Evolutionary conservation across 2,329 filamentous ascomycete species (phyloP).

Genomic region (Didymella pomorum): DNA sequence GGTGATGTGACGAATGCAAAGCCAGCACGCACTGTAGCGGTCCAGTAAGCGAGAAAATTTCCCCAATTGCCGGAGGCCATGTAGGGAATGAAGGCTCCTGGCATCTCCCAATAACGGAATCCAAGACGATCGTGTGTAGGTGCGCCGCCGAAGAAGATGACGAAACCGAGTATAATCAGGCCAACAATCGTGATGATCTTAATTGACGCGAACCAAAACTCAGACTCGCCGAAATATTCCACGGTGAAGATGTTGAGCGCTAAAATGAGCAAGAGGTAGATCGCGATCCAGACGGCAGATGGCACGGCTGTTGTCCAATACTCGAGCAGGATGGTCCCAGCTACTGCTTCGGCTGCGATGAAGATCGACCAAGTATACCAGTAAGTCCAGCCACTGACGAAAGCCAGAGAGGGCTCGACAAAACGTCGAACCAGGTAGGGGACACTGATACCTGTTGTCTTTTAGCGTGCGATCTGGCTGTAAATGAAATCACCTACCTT

Average conservation of each 20-base stretch:
- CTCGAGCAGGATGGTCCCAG: neutral
- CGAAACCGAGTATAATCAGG: neutral
- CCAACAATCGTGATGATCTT: neutral
- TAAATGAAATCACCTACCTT: too few relatives aligned
- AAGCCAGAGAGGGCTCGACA: neutral
- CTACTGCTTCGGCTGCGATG: neutral
- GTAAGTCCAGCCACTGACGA: neutral
- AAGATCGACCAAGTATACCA: neutral
- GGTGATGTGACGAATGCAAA: neutral
- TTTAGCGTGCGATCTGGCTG: too few relatives aligned
- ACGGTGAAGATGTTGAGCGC: neutral
- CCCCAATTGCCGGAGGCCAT: neutral
- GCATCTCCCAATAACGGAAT: neutral
- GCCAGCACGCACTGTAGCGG: neutral
- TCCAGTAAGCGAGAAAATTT: neutral
- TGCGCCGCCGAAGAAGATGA: neutral
- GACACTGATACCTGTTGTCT: too few relatives aligned
- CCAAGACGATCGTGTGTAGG: neutral
- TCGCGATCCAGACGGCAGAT: neutral
- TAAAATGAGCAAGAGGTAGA: neutral
- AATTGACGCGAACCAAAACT: neutral
- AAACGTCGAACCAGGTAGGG: neutral
- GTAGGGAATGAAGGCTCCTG: neutral
- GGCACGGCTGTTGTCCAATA: neutral
- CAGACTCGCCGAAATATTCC: neutral